Conservation (phyloP, 176 grass and related monocot species). For the Phragmites australis region DNA sequence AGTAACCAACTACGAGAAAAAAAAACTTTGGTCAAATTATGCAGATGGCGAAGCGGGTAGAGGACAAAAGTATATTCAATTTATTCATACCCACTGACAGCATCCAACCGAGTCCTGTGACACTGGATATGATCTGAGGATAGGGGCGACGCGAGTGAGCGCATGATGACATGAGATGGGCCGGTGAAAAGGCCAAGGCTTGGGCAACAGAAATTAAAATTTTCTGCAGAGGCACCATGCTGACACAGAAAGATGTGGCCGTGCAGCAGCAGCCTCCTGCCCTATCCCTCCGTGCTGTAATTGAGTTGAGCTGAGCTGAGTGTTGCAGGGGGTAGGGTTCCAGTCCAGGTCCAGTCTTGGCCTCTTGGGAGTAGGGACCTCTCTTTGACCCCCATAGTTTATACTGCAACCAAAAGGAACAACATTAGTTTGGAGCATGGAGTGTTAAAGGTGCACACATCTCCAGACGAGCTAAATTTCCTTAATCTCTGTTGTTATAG, state of each 20-base stretch:
- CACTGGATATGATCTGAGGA: background rate
- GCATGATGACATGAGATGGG: slow-evolving; percentile 45
- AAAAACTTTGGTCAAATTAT: slow-evolving; percentile 22
- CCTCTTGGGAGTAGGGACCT: too few relatives aligned
- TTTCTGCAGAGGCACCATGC: background rate
- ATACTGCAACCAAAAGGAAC: background rate
- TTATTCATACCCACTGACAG: background rate
- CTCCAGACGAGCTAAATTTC: slow-evolving; percentile 19
- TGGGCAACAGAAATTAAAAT: slow-evolving; percentile 22
- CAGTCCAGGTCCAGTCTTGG: slow-evolving; percentile 17
- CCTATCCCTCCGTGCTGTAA: slow-evolving; percentile 4
- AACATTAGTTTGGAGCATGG: slow-evolving; percentile 26
- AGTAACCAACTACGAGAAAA: background rate
- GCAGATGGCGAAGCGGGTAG: background rate
- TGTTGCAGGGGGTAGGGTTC: slow-evolving; percentile 30
- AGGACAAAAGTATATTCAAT: slow-evolving; percentile 48
- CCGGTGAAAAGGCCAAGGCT: slow-evolving; percentile 36
- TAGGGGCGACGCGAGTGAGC: slow-evolving; percentile 7
- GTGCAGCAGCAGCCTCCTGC: background rate
- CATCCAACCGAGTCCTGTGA: slow-evolving; percentile 1
- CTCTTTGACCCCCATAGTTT: slow-evolving; percentile 54
- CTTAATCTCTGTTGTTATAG: slow-evolving; percentile 6
- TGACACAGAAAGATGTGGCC: slow-evolving; percentile 36
- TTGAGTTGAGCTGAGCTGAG: background rate
- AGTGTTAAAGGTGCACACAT: slow-evolving; percentile 39